phyloP scores from a whole-genome alignment of 345 rosid genomes.

The Gossypium rotundifolium region DNA sequence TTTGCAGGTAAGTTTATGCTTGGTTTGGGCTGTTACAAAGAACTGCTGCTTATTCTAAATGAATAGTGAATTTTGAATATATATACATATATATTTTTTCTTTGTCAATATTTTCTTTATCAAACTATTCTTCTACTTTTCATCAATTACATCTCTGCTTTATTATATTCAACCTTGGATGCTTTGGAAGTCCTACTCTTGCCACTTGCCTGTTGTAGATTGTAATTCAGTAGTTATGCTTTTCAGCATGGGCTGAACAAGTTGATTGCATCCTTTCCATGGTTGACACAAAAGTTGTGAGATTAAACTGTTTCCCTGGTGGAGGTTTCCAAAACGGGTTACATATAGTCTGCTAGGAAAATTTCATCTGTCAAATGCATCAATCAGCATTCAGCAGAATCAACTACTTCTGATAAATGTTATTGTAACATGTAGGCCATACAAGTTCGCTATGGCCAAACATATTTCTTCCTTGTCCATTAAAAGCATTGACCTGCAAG shows the following conservation, averaged over 20 bases:
- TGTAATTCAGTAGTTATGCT: neutral
- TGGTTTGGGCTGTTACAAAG: constrained; percentile 13
- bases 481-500: neutral
- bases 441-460: neutral
- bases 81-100: neutral
- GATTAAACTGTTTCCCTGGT: neutral
- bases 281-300: neutral
- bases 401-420: neutral
- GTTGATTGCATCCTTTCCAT: neutral
- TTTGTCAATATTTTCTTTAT: neutral
- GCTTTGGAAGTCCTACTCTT: neutral
- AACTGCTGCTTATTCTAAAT: neutral
- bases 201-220: neutral
- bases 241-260: constrained; percentile 6
- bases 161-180: neutral
- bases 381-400: neutral
- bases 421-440: neutral
- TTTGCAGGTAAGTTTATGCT: constrained; percentile 51
- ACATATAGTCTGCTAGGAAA: neutral
- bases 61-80: neutral
- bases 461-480: neutral
- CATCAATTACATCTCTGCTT: neutral
- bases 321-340: neutral
- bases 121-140: constrained; percentile 1
- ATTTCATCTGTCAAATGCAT: neutral